Evolutionary conservation across 257 asterid genomes (phyloP), one percentile per base, ranked within the genome.

Genomic region (Ophiorrhiza pumila): DNA sequence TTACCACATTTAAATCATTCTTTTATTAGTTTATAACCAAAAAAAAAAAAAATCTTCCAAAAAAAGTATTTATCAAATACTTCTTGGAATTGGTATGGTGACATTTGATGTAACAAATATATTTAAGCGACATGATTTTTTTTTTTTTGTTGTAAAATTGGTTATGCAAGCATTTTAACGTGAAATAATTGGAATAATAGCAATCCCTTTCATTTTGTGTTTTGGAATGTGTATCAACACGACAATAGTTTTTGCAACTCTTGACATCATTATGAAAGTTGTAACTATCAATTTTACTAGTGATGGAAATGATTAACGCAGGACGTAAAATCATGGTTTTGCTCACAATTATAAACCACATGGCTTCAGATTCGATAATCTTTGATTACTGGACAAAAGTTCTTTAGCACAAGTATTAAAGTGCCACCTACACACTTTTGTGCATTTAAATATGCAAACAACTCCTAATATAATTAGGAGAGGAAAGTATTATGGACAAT

Each of bases 221-320:
- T 37, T 55, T 14, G 29, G 71, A 47, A 50, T 63, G 64, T 65
- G 71, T 37, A 9, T 35, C 32, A 37, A 25, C 65, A 63, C n/a
- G n/a, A n/a, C n/a, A n/a, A n/a, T n/a, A n/a, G n/a, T n/a, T n/a
- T n/a, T n/a, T n/a, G n/a, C n/a, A n/a, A n/a, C n/a, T n/a, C n/a
- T n/a, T n/a, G 63, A 35, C 35, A 73, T 73, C 71, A 47, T 27
- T 14, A 43, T 49, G 64, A 47, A n/a, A n/a, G n/a, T n/a, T 29
- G 29, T 39, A 72, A 49, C 69, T 14, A 7, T 27, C 43, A 8
- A 67, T 52, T n/a, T 39, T 53, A 74, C 53, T 37, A 14, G 60
- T 64, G 47, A 39, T 65, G 53, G 68, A 74, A 67, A 74, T 66
- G 52, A 55, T 65, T 74, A 74, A 57, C 31, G 73, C 56, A 35